phyloP scores from a whole-genome alignment of 352 stramenopile species.

The Phytophthora meadii region DNA sequence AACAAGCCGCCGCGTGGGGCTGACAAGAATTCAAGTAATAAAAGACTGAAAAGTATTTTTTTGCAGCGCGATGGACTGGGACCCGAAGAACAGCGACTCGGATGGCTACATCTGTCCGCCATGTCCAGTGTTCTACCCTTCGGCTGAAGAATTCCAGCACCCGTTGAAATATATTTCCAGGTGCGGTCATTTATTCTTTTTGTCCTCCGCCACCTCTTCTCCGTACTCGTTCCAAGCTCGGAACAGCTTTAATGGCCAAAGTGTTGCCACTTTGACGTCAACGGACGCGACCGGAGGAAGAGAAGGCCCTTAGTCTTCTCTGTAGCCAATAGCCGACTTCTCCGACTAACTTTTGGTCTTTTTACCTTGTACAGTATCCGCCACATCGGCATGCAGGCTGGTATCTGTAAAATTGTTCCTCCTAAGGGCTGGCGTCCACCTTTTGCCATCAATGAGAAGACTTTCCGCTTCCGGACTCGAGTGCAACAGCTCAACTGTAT shows the following conservation, averaged over 20 bases:
- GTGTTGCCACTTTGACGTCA: slow-evolving; percentile 16
- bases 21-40: too few species aligned
- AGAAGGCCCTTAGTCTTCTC: slow-evolving; percentile 7
- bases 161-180: slow-evolving; percentile 94
- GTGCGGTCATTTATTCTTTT: slow-evolving; percentile 64
- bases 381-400: slow-evolving; percentile 92
- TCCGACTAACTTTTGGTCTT: neutral
- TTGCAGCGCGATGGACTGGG: slow-evolving; percentile 67
- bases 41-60: too few species aligned
- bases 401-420: slow-evolving; percentile 99
- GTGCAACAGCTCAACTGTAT: slow-evolving; percentile 96
- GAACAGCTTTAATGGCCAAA: slow-evolving; percentile 10
- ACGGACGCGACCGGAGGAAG: slow-evolving; percentile 6
- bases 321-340: neutral
- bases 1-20: slow-evolving; percentile 9
- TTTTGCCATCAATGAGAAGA: slow-evolving; percentile 88
- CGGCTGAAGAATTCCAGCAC: slow-evolving; percentile 88
- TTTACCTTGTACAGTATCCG: slow-evolving; percentile 65
- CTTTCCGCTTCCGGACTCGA: slow-evolving; percentile 94
- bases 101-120: slow-evolving; percentile 86
- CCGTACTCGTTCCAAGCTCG: neutral
- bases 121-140: slow-evolving; percentile 89
- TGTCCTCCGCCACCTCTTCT: slow-evolving; percentile 7
- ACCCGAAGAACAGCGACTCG: slow-evolving; percentile 51
- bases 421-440: slow-evolving; percentile 93